Evolutionary conservation across 2,329 filamentous ascomycete species (phyloP), one percentile per base, ranked within the genome.

Genomic region (Phialophora tarda): DNA sequence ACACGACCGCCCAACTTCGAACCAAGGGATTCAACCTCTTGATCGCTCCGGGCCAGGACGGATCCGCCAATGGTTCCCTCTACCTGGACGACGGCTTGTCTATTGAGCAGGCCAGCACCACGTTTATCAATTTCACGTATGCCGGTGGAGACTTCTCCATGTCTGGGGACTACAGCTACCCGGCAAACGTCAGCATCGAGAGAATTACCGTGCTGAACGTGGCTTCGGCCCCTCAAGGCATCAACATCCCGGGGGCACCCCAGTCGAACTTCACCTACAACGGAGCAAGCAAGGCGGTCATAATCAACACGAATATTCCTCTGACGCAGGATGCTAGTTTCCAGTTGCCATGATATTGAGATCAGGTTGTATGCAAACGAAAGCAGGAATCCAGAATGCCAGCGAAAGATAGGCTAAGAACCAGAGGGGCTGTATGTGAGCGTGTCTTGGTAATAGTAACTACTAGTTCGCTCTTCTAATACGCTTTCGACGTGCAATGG

Each of bases 11-110:
- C 75, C 90, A 82, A 28, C 77, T 88, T 50, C 81, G 85, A 51
- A 82, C 85, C 70, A 81, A 90, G 71, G 82, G 88, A 71, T 94
- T 94, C 78, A 84, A 89, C 74, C 79, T 96, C 59, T 73, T 94
- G 41, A 83, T 96, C 53, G 89, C 91, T 0, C 83, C 90, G 0
- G 86, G 84, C 5, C 73, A 75, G 0, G 80, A 89, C 59, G 90
- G 89, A 2, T 85, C 79, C 6, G 92, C 92, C 0, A 76, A 74
- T 1, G 92, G 92, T 0, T 81, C 82, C 59, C 80, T 95, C 64
- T 95, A 93, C 75, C 79, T 95, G 4, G 92, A 95, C 71, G 91
- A 96, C 67, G 92, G 92, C 8, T 87, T 88, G 65, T 88, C 84
- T 28, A 72, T 93, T 58, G 79, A 85, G 65, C 90, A 91, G 76